These are phyloP conservation scores for Ophiosphaerella narmari DNA, from an alignment of 2,329 filamentous ascomycete genomes.

Conservation along the genomic window DNA sequence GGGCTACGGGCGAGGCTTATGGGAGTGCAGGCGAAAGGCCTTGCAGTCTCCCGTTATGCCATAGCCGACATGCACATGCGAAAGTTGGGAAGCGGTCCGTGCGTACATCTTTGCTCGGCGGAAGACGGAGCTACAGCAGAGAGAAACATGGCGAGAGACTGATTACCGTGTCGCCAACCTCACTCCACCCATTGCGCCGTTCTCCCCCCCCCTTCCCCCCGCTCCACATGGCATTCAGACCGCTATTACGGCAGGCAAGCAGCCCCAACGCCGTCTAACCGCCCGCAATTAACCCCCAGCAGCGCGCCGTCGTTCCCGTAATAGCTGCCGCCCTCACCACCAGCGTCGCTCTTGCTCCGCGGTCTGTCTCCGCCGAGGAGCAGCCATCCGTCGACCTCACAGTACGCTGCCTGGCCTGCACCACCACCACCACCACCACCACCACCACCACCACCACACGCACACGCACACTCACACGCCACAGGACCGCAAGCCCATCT, in stretches of 20 bases:
- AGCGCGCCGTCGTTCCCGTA: constrained; percentile 57
- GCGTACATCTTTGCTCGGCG: constrained; percentile 9
- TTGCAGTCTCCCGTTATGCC: too few species aligned
- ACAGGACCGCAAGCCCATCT: constrained; percentile 67
- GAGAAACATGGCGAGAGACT: constrained; percentile 17
- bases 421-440: too few species aligned
- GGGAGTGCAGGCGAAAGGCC: constrained; percentile 1
- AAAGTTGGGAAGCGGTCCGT: constrained; percentile 3
- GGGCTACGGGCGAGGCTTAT: constrained; percentile 10
- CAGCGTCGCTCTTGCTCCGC: constrained; percentile 54
- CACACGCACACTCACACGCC: constrained; percentile 1
- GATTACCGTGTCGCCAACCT: constrained; percentile 11
- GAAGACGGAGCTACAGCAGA: constrained; percentile 22
- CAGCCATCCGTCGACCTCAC: constrained; percentile 27
- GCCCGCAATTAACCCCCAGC: not conserved
- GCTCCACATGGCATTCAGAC: constrained; percentile 57
- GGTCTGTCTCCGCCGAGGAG: constrained; percentile 55
- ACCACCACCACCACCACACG: too few species aligned
- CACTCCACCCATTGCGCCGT: constrained; percentile 40
- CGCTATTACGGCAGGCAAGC: constrained; percentile 58
- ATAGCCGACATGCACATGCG: constrained; percentile 19
- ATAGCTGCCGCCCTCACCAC: constrained; percentile 50
- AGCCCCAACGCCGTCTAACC: not conserved
- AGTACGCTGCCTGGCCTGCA: constrained; percentile 14
- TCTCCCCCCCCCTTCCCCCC: constrained; percentile 23